Conservation (phyloP, 1,284 basidiomycete genomes). For the Cutaneotrichosporon sp. region DNA sequence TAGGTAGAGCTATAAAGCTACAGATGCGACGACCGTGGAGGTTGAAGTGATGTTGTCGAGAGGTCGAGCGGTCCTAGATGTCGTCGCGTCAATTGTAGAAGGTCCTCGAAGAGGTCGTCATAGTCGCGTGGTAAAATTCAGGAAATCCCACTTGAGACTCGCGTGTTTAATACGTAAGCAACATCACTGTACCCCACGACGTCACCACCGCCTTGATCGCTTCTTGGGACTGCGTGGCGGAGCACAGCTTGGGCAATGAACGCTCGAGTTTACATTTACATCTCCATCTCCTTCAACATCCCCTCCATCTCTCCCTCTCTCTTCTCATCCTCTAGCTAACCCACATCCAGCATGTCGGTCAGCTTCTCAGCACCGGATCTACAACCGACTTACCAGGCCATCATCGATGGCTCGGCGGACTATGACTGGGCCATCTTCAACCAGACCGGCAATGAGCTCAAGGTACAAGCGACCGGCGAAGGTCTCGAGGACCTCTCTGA, state of each 20-base stretch:
- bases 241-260: too few species aligned
- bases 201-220: neutral
- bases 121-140: neutral
- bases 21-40: neutral
- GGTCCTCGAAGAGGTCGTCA: slow-evolving; percentile 1
- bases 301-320: neutral
- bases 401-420: slow-evolving; percentile 62
- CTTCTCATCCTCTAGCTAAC: neutral
- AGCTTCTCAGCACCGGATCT: slow-evolving; percentile 55
- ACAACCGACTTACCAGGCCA: slow-evolving; percentile 70
- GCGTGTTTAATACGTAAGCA: neutral
- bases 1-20: too few species aligned
- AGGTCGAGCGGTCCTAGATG: too few species aligned
- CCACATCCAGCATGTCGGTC: slow-evolving; percentile 40
- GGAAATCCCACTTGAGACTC: neutral
- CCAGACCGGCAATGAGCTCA: slow-evolving; percentile 80
- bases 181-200: neutral
- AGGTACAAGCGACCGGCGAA: slow-evolving; percentile 76
- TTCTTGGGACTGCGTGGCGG: neutral
- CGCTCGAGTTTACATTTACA: too few species aligned
- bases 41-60: neutral
- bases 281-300: neutral
- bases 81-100: neutral
- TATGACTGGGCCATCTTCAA: slow-evolving; percentile 84
- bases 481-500: slow-evolving; percentile 88